These are phyloP conservation scores for Mrakia gelida DNA, from an alignment of 768 basidiomycete species.

Conservation along the genomic window DNA sequence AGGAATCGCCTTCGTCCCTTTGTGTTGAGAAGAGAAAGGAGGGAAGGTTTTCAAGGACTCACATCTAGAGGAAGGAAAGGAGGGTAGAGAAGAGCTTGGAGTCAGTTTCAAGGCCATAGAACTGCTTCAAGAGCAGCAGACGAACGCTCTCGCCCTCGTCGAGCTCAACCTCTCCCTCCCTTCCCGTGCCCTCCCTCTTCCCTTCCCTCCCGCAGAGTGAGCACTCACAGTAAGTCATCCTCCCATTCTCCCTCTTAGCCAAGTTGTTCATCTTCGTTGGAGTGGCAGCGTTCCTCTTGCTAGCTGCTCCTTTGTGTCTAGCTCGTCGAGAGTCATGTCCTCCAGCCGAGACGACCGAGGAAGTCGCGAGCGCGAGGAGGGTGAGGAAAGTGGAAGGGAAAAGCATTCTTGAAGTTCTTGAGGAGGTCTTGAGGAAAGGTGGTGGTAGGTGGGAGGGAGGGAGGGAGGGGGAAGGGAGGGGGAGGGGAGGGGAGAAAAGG, in stretches of 20 bases:
- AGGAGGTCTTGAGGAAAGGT: conserved; percentile 13
- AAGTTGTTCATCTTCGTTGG: background rate
- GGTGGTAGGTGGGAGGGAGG: background rate
- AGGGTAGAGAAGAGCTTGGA: background rate
- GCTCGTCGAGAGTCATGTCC: too few species aligned
- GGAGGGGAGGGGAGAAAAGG: background rate
- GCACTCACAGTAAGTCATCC: conserved; percentile 8
- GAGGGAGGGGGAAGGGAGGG: background rate
- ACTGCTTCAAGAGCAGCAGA: too few species aligned
- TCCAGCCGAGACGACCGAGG: too few species aligned
- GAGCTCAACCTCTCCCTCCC: background rate
- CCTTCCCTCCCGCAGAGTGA: background rate
- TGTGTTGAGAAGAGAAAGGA: too few species aligned
- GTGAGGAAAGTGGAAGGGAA: too few species aligned
- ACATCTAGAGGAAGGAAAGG: background rate
- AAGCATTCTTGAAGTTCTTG: too few species aligned
- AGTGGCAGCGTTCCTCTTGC: too few species aligned
- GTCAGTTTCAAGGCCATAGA: background rate
- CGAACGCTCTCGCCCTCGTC: background rate
- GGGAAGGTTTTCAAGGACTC: too few species aligned
- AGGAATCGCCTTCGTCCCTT: too few species aligned
- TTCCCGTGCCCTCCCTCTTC: conserved; percentile 2
- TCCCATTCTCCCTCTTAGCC: background rate
- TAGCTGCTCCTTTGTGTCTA: too few species aligned
- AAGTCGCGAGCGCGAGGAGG: too few species aligned